Evolutionary conservation across 192 early-diverging fungal genomes (phyloP).

Genomic region (Podila epigama): DNA sequence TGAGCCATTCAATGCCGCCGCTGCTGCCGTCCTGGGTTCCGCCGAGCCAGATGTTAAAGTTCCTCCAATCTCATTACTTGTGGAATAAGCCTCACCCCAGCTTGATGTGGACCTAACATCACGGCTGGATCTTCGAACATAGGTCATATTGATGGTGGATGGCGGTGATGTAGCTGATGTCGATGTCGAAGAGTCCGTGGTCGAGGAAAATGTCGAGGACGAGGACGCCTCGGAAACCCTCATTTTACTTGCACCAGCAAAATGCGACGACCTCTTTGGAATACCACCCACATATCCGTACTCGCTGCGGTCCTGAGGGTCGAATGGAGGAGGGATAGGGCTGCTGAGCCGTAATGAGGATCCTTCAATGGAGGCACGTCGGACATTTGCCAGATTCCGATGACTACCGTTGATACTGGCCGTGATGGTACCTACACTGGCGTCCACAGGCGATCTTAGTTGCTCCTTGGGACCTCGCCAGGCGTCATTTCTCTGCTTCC

Average conservation of each 20-base stretch:
- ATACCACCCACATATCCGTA: too few relatives aligned
- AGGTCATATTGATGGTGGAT: neutral
- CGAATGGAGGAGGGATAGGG: neutral
- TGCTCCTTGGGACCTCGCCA: neutral
- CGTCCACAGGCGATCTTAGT: neutral
- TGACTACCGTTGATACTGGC: neutral
- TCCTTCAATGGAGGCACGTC: neutral
- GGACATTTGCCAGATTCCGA: neutral
- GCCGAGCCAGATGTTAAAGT: neutral
- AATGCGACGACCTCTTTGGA: neutral
- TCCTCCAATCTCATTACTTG: neutral
- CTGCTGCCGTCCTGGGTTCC: neutral
- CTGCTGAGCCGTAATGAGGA: neutral
- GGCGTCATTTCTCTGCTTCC: neutral
- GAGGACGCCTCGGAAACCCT: neutral
- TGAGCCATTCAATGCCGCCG: neutral
- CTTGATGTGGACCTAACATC: neutral
- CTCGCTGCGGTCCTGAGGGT: neutral
- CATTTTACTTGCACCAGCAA: neutral
- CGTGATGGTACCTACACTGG: neutral
- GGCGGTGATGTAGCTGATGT: neutral
- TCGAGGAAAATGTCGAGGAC: neutral
- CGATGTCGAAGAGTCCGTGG: neutral
- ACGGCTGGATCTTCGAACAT: neutral
- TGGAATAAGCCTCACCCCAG: neutral